Evolutionary conservation across 2,329 filamentous ascomycete species (phyloP).

Genomic region (Chaetomiaceae sp.): DNA sequence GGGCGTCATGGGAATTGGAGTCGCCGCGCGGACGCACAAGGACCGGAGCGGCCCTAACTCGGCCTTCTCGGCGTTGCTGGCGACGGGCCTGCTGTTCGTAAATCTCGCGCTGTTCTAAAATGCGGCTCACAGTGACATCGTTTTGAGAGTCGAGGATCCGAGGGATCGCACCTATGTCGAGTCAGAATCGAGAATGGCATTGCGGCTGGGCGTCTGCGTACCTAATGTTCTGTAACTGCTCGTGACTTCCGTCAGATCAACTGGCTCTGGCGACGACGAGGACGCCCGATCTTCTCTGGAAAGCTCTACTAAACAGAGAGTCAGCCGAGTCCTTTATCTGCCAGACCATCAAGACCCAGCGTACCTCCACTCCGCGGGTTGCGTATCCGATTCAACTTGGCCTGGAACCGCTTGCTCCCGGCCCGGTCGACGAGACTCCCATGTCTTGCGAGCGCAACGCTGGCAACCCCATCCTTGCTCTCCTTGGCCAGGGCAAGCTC

Average conservation of each 20-base stretch:
- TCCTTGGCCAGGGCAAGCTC: slow-evolving; percentile 35
- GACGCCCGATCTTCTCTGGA: background rate
- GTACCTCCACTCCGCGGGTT: slow-evolving; percentile 15
- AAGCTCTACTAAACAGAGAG: background rate
- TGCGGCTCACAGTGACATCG: slow-evolving; percentile 12
- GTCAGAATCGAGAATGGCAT: background rate
- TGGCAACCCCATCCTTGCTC: slow-evolving; percentile 39
- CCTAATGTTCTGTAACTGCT: slow-evolving; percentile 1
- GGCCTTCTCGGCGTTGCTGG: background rate
- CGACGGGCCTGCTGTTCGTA: background rate
- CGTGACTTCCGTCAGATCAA: background rate
- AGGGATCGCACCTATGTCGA: background rate
- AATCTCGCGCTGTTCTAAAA: slow-evolving; percentile 11
- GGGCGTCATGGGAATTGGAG: background rate
- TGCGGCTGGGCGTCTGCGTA: background rate
- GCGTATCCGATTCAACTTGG: slow-evolving; percentile 30
- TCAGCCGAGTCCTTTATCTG: background rate
- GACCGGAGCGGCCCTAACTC: slow-evolving; percentile 7
- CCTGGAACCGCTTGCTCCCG: slow-evolving; percentile 31
- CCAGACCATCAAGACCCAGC: background rate
- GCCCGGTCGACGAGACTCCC: slow-evolving; percentile 41
- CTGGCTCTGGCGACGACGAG: background rate
- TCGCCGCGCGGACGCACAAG: background rate
- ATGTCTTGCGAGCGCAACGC: slow-evolving; percentile 41
- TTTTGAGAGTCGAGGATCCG: slow-evolving; percentile 8